Evolutionary conservation across 2,329 filamentous ascomycete genomes (phyloP).

Genomic region (Clonostachys solani): DNA sequence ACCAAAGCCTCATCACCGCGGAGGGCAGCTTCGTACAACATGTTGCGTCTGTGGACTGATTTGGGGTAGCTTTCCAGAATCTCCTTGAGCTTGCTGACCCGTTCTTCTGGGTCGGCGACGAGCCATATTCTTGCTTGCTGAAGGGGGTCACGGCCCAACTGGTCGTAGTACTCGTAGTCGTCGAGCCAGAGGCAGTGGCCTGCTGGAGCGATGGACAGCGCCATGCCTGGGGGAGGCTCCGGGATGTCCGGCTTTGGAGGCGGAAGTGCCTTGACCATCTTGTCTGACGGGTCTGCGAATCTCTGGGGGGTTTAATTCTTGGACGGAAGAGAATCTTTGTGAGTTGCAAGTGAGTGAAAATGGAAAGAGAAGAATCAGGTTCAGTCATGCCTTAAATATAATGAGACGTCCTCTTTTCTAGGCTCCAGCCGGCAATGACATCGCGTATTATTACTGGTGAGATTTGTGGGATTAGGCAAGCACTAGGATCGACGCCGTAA

Average conservation of each 20-base stretch:
- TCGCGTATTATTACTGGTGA: no score
- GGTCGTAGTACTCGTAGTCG: conserved; percentile 4
- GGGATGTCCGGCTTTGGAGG: conserved; percentile 2
- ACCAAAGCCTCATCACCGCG: conserved; percentile 3
- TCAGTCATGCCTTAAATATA: no score
- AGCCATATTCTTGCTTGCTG: conserved; percentile 3
- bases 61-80: conserved; percentile 1
- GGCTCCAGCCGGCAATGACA: no score
- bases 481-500: no score
- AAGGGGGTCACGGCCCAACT: conserved; percentile 3
- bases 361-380: no score
- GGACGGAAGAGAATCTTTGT: no score
- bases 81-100: conserved; percentile 1
- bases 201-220: neutral
- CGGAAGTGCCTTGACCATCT: conserved; percentile 4
- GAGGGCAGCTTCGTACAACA: neutral
- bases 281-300: neutral
- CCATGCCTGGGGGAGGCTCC: conserved; percentile 2
- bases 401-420: no score
- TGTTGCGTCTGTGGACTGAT: conserved; percentile 1
- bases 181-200: conserved; percentile 1
- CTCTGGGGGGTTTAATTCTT: no score
- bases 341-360: no score
- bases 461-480: no score
- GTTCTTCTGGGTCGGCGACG: neutral